A percentile compares a stretch with the other conserved stretches of the same genome.
phyloP scores from a whole-genome alignment of 148 eudicot genomes.

The Camellia lanceoleosa region DNA sequence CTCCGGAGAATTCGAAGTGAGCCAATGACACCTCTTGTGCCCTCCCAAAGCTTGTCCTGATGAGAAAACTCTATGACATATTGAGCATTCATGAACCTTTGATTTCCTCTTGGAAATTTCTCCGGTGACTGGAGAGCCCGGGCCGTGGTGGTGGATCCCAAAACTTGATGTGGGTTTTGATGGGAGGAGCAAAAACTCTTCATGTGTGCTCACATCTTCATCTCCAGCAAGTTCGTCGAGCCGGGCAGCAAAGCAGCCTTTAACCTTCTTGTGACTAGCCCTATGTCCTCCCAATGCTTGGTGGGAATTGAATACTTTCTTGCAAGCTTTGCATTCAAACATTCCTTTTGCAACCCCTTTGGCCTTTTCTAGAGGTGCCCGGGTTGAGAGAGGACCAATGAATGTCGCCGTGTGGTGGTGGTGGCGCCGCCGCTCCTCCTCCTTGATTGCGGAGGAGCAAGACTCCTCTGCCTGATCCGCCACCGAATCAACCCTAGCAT shows the following conservation, averaged over 20 bases:
- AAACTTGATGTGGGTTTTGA: slow-evolving; percentile 34
- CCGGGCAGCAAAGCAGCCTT: slow-evolving; percentile 54
- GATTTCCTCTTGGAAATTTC: slow-evolving; percentile 45
- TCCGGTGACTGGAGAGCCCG: slow-evolving; percentile 21
- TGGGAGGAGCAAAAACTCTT: slow-evolving; percentile 28
- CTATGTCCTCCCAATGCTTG: slow-evolving; percentile 61
- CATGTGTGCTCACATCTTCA: slow-evolving; percentile 23
- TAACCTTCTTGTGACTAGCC: slow-evolving; percentile 62
- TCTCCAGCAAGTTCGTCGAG: slow-evolving; percentile 30
- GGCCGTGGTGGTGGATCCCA: slow-evolving; percentile 30
- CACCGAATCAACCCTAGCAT: slow-evolving; percentile 33
- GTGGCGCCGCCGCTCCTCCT: slow-evolving; percentile 31
- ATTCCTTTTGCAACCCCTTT: slow-evolving; percentile 36
- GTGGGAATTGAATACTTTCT: slow-evolving; percentile 58
- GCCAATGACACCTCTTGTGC: slow-evolving; percentile 95
- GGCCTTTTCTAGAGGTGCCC: slow-evolving; percentile 25
- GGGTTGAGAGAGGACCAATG: neutral
- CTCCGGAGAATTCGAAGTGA: slow-evolving; percentile 65
- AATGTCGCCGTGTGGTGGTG: neutral
- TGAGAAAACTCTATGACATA: slow-evolving; percentile 68
- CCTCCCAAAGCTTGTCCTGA: slow-evolving; percentile 95
- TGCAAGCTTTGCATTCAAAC: slow-evolving; percentile 62
- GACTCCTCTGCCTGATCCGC: slow-evolving; percentile 44
- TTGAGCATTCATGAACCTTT: slow-evolving; percentile 77
- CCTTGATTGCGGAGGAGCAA: slow-evolving; percentile 40